Evolutionary conservation across 805 yeast species (phyloP), one percentile per base, ranked within the genome.

Genomic region (Metschnikowia lochheadii): DNA sequence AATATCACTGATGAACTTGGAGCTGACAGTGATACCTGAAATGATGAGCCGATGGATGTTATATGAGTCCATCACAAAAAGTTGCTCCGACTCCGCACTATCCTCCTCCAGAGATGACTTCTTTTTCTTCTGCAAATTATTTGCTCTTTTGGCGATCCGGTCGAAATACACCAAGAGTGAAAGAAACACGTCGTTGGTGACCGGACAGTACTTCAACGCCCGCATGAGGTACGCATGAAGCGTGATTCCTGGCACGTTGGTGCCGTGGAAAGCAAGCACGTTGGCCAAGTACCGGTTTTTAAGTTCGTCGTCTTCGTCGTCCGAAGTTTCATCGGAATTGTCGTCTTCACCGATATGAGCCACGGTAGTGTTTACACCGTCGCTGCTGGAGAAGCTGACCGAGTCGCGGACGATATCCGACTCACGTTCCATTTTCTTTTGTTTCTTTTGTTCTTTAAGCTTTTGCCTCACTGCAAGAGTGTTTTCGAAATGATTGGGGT

Each of bases 131-230:
- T 66, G 67, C 40, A 73, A 60, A 52, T 70, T 78, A 62, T 87
- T 86, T 40, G 94, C 89, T 54, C 88, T 78, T 62, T 88, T 88
- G 17, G 96, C 94, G 41, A 92, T 89, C 55, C 98, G 75, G 69
- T 94, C 99, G 70, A 94, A 90, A 67, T 94, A 94, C 31, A 94
- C 97, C 60, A 94, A 75, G 34, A 94, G 70, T 36, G 96, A 85
- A 44, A 94, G 72, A 67, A 91, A 94, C 33, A 94, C 98, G 65
- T 94, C 98, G 68, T 92, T 92, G 2, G 99, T 91, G n/a, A 94
- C 94, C 0, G 99, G 98, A 67, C 99, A 94, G 70, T 94, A 94
- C 68, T 92, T 92, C 65, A 92, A 80, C 29, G 94, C 92, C 63
- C 99, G 82, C 40, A 89, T 80, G 52, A 94, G 76, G 65, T 94